Evolutionary conservation across 2,329 filamentous ascomycete genomes (phyloP), one percentile per base, ranked within the genome.

Genomic region (Acrodontium crateriforme): DNA sequence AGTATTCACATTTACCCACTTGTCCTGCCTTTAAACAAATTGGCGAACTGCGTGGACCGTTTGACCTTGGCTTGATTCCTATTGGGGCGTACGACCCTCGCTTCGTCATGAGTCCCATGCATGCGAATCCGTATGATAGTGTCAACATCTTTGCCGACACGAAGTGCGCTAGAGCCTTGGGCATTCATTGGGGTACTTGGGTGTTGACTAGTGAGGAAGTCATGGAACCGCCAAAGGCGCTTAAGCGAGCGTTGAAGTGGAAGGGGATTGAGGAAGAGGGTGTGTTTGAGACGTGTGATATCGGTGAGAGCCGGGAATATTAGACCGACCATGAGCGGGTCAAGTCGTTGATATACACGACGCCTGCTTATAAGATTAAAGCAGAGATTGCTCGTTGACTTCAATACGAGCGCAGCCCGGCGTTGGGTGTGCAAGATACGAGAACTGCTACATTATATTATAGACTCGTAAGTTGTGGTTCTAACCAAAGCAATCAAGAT

Each of bases 171-270:
- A 63, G 59, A 11, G 85, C 84, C 13, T 65, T 94, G 59, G 85
- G 72, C 2, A 93, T 94, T 42, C 87, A 94, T 50, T 94, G 85
- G 84, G 85, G 84, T 2, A 64, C 62, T 5, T 94, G 85, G 83
- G 75, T 81, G 1, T 55, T 93, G 41, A 93, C 85, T 0, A 65
- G 72, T 35, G 87, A 95, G 54, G 78, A 85, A 34, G 78, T 92
- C 1, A 52, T 85, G 31, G 84, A 93, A 57, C 87, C 87, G 24
- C 83, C 84, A 2, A 58, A 53, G 51, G 56, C 79, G 50, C 57
- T 94, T 36, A 76, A 65, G 52, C 63, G 79, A 49, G 84, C 84
- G 2, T 55, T 93, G 49, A 67, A 60, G 43, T 67, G 65, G 44
- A 74, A 74, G 43, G 72, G 70, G 0, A 49, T 91, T 1, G 60